Evolutionary conservation across 2,329 filamentous ascomycete genomes (phyloP), one percentile per base, ranked within the genome.

Genomic region (Pleurostoma richardsiae): DNA sequence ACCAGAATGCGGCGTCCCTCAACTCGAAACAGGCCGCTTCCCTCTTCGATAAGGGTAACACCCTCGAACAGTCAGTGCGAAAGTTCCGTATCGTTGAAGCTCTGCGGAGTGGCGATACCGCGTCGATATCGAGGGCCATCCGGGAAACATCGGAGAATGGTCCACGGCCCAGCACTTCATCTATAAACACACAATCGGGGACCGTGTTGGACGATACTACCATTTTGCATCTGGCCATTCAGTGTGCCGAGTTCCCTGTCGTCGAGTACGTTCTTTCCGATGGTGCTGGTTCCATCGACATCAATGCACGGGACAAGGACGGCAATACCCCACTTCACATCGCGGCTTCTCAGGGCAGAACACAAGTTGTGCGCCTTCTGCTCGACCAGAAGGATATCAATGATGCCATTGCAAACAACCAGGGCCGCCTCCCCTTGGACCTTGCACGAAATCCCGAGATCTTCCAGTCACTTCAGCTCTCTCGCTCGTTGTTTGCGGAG

Each of bases 21-120:
- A 48, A 63, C 56, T 50, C 63, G 49, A 55, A 52, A 40, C 60
- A 56, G 45, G 50, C 59, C 52, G 56, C 60, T 49, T 55, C 56
- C 27, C 52, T 55, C 28, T 51, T 58, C 39, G 72, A 74, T 43
- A 79, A 73, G 59, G 68, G 65, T 29, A 67, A 61, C 33, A 83
- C 82, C 28, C 87, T 99, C 49, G 91, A 99, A 63, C 90, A 96
- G 66, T 96, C 92, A 0, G 90, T 99, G 45, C 83, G 87, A 61
- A 91, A 95, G 55, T 99, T 99, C 67, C 85, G 91, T 55, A 82
- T 96, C 41, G 96, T 97, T 61, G 94, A 97, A 70, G 87, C 91
- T 39, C 73, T 99, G 54, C 82, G 92, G 54, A 94, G 82, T 63
- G 94, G 94, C 45, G 92, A 99, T 64, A 95, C 90, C 1, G 85